Conservation (phyloP, 1,284 basidiomycete species). For the Ustilago loliicola region DNA sequence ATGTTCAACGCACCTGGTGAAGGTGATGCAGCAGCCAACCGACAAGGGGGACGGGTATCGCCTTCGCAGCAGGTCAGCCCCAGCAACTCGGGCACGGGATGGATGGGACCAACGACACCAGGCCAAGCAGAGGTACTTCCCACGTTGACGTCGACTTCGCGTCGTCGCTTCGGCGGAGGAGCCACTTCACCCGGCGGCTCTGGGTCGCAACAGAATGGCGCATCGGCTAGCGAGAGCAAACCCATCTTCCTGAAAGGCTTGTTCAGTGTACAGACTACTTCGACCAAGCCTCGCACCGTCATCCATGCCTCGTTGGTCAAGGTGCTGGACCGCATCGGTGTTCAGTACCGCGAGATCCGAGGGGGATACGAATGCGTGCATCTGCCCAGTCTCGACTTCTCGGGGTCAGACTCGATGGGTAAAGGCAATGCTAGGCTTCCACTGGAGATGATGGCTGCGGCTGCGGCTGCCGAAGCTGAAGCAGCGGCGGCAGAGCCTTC, state of each 20-base stretch:
- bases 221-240: slow-evolving; percentile 48
- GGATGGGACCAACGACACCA: slow-evolving; percentile 45
- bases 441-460: slow-evolving; percentile 39
- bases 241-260: slow-evolving; percentile 71
- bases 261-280: slow-evolving; percentile 86
- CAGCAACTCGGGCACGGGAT: slow-evolving; percentile 36
- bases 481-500: slow-evolving; percentile 25
- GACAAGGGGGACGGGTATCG: slow-evolving; percentile 11
- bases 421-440: slow-evolving; percentile 60
- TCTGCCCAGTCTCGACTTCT: slow-evolving; percentile 85
- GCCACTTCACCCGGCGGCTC: slow-evolving; percentile 6
- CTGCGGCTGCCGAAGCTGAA: slow-evolving; percentile 24
- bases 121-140: slow-evolving; percentile 54
- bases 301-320: slow-evolving; percentile 87
- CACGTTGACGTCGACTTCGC: slow-evolving; percentile 18
- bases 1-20: slow-evolving; percentile 29
- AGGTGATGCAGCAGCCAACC: slow-evolving; percentile 13
- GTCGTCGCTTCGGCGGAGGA: slow-evolving; percentile 44
- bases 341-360: slow-evolving; percentile 90
- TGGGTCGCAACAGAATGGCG: slow-evolving; percentile 14
- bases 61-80: slow-evolving; percentile 34
- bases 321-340: slow-evolving; percentile 91
- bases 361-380: slow-evolving; percentile 96
- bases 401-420: slow-evolving; percentile 47
- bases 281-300: slow-evolving; percentile 84